Conservation (phyloP, 768 basidiomycete genomes). For the Boletellus ananiceps region DNA sequence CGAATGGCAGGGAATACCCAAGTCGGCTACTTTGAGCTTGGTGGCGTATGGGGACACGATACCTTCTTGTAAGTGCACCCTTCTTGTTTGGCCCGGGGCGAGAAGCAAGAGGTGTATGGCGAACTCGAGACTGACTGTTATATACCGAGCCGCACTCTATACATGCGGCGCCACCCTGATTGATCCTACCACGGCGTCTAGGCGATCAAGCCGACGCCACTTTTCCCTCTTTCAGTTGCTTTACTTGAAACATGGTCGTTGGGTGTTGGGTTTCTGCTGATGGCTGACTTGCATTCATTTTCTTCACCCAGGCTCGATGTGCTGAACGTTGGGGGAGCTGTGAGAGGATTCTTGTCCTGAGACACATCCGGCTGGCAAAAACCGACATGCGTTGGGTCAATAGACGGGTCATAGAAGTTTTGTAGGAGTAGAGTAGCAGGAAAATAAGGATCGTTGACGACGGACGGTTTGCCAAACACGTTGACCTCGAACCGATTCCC, state of each 20-base stretch:
- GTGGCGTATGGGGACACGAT: constrained; percentile 99
- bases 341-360: constrained; percentile 80
- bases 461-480: background rate
- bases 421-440: background rate
- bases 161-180: background rate
- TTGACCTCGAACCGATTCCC: background rate
- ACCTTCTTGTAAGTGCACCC: constrained; percentile 74
- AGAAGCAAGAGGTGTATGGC: background rate
- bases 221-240: background rate
- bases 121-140: background rate
- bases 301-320: constrained; percentile 61
- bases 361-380: background rate
- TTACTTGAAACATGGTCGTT: background rate
- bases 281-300: constrained; percentile 9
- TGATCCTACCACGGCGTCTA: constrained; percentile 1
- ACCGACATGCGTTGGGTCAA: background rate
- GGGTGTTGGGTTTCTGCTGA: background rate
- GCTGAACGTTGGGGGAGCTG: constrained; percentile 85
- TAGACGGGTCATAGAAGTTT: background rate
- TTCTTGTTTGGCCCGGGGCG: background rate
- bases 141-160: constrained; percentile 5
- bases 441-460: no score
- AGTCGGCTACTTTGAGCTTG: constrained; percentile 95
- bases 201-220: background rate
- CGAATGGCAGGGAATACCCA: constrained; percentile 82